A percentile compares a stretch with the other conserved stretches of the same genome.
Evolutionary conservation across 2,329 filamentous ascomycete genomes (phyloP).

Genomic region (Stachybotrys chlorohalonatus): DNA sequence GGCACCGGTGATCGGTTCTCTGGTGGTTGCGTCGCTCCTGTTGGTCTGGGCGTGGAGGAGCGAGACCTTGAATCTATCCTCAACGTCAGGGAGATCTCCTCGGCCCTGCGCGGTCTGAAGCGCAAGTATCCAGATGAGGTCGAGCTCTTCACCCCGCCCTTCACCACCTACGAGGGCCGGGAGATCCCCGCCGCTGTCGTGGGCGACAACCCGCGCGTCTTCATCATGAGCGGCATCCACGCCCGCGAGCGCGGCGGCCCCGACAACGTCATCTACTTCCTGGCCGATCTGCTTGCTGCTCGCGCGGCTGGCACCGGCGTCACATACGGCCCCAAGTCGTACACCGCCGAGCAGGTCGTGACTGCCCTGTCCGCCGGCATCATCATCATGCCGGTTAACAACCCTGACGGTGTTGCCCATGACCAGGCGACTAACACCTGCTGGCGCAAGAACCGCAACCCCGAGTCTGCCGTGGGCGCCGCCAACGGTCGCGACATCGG

Average conservation of each 20-base stretch:
- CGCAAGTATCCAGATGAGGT: slow-evolving; percentile 24
- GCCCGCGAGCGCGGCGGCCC: slow-evolving; percentile 42
- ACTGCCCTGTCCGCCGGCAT: slow-evolving; percentile 38
- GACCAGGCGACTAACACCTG: slow-evolving; percentile 34
- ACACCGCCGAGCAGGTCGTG: slow-evolving; percentile 38
- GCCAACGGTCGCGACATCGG: slow-evolving; percentile 20
- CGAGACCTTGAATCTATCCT: slow-evolving; percentile 27
- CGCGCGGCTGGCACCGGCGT: slow-evolving; percentile 35
- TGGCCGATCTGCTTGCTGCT: slow-evolving; percentile 41
- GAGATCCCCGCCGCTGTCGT: slow-evolving; percentile 27
- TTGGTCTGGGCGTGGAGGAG: slow-evolving; percentile 16
- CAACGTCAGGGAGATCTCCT: slow-evolving; percentile 29
- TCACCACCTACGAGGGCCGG: slow-evolving; percentile 30
- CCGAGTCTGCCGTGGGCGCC: slow-evolving; percentile 18
- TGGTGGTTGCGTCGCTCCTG: slow-evolving; percentile 11
- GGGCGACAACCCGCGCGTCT: slow-evolving; percentile 36
- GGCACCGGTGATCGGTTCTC: slow-evolving; percentile 28
- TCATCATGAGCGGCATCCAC: slow-evolving; percentile 40
- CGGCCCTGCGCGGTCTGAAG: slow-evolving; percentile 28
- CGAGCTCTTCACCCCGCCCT: slow-evolving; percentile 26
- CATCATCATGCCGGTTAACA: slow-evolving; percentile 35
- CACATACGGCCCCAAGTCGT: slow-evolving; percentile 36
- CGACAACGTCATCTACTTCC: slow-evolving; percentile 43
- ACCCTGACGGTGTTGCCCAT: slow-evolving; percentile 36
- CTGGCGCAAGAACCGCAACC: slow-evolving; percentile 42